Evolutionary conservation across 768 basidiomycete species (phyloP), one percentile per base, ranked within the genome.

Genomic region (Tulasnella sp.): DNA sequence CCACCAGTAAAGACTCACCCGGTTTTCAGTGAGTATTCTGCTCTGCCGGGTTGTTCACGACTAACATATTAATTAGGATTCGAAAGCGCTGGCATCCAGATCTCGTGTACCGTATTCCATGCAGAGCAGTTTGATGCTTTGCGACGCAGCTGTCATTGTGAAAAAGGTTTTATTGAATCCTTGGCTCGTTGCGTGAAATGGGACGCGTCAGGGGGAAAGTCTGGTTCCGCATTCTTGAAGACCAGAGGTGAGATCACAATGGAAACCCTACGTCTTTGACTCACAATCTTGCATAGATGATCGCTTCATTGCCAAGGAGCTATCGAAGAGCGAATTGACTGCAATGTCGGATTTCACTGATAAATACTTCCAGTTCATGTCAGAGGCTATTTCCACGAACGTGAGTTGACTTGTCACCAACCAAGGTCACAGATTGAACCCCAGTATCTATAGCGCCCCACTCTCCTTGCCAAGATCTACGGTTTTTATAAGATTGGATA

Each of bases 361-460:
- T 0, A 84, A 88, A 1, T 99, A 99, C 64, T 98, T 99, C 60
- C 85, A 92, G 56, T 99, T 98, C 63, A 92, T 96, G 83, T 85
- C 89, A 1, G 88, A 85, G n/a, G 86, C 90, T 2, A 79, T 95
- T 13, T 76, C 79, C 45, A 81, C 81, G 32, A 78, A 86, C 58
- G 91, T 92, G 83, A 67, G 8, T 35, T 9, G 5, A 1, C 3
- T 28, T 33, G 1, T 3, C 9, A 31, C 48, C 22, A 44, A 56
- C 35, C 25, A 41, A 9, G 6, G 7, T 25, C 37, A 43, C 54
- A 53, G 31, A 58, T 31, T 52, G 61, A 16, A 57, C 55, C 16
- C 24, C 44, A 24, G 1, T 31, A 22, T 16, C 28, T 45, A 2
- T 58, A 93, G 88, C 84, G 89, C 12, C 93, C 93, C 0, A 96